Conservation (phyloP, 176 grass and related monocot species). For the Musa acuminata region DNA sequence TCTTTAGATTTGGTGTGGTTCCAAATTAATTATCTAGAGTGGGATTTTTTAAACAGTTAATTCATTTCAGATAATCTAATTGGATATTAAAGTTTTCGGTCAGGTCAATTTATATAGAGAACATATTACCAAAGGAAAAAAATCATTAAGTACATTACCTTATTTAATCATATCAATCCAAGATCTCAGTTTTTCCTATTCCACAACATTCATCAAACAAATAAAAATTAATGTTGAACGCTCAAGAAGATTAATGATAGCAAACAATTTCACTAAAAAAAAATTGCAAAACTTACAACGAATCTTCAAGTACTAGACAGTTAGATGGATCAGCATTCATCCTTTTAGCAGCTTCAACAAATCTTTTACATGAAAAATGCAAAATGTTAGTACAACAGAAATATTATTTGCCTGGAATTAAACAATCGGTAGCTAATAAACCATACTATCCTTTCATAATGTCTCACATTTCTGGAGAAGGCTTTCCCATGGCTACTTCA, state of each 20-base stretch:
- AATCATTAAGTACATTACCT: too few species aligned
- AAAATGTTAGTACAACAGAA: conserved; percentile 18
- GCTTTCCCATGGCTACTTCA: conserved; percentile 74
- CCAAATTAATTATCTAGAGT: too few species aligned
- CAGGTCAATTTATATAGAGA: too few species aligned
- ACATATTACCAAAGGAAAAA: too few species aligned
- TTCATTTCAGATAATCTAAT: too few species aligned
- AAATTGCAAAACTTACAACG: conserved; percentile 42
- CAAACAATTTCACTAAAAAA: background rate
- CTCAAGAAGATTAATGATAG: background rate
- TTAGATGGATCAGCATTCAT: conserved; percentile 64
- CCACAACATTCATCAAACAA: background rate
- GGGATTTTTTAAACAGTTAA: too few species aligned
- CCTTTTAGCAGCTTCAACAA: conserved; percentile 86
- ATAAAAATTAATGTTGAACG: background rate
- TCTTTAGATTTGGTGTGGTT: too few species aligned
- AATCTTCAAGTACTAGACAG: conserved; percentile 93
- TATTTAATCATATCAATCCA: too few species aligned
- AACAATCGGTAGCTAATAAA: background rate
- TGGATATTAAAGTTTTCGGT: too few species aligned
- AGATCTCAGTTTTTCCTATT: too few species aligned
- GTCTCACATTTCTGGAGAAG: conserved; percentile 79
- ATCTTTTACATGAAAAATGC: conserved; percentile 48
- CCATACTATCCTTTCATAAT: conserved; percentile 12
- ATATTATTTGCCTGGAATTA: background rate